These are phyloP conservation scores for Bacterosira constricta DNA, from an alignment of 108 stramenopile species.

Conservation along the genomic window DNA sequence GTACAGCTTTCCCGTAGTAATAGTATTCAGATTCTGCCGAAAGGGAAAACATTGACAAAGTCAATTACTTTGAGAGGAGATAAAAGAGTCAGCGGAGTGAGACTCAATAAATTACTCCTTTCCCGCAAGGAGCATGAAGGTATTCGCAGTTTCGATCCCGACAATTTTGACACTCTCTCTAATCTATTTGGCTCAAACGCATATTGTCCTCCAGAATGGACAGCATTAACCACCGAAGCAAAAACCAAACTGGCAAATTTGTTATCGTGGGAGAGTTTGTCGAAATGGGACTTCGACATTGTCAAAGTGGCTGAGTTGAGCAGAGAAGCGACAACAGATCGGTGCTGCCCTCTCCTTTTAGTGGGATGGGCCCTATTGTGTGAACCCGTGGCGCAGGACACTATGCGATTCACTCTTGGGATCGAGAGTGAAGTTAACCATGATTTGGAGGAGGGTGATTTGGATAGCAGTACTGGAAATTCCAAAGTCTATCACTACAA, in stretches of 20 bases:
- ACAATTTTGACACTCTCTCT: too few relatives aligned
- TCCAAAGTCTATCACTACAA: slow-evolving; percentile 14
- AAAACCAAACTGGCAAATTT: slow-evolving; percentile 33
- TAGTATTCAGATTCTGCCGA: too few relatives aligned
- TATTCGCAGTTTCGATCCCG: too few relatives aligned
- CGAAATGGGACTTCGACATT: slow-evolving; percentile 67
- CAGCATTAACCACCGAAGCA: slow-evolving; percentile 4
- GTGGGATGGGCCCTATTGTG: slow-evolving; percentile 67
- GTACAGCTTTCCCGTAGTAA: too few relatives aligned
- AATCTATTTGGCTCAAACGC: background rate
- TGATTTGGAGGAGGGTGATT: background rate
- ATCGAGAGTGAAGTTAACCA: slow-evolving; percentile 1
- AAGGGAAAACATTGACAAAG: too few relatives aligned
- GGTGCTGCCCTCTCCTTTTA: slow-evolving; percentile 45
- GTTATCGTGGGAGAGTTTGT: slow-evolving; percentile 53
- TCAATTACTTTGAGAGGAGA: too few relatives aligned
- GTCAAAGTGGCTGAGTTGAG: slow-evolving; percentile 55
- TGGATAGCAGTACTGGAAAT: slow-evolving; percentile 19
- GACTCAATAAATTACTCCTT: too few relatives aligned
- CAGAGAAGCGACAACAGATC: background rate
- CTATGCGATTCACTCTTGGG: slow-evolving; percentile 40
- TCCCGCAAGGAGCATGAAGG: too few relatives aligned
- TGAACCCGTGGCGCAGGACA: slow-evolving; percentile 53
- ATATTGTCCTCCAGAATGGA: slow-evolving; percentile 36
- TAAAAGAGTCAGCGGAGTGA: too few relatives aligned